Base-by-base conservation (phyloP, 768 basidiomycete species). In the Albatrellus ellisii region DNA sequence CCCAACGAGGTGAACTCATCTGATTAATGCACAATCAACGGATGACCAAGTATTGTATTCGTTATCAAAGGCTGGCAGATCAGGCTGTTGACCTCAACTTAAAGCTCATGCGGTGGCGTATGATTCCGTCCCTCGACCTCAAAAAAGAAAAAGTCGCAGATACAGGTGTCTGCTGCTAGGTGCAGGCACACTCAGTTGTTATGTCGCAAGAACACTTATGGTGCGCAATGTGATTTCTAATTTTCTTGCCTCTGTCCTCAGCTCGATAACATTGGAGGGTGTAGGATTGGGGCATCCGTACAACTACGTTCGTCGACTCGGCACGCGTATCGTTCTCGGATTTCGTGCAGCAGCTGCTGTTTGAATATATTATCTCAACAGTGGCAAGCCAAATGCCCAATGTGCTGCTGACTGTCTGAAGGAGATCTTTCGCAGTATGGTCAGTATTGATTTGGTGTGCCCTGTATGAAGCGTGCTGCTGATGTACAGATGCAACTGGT, bases 61-160 rank as follows among this genome's bases (percentile, higher is more conserved):
- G n/a, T n/a, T n/a, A n/a, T n/a, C n/a, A 6, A 47, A 90, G 90
- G 51, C 72, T 98, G 4, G 92, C 94, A 0, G 79, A 87, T 48
- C 94, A 99, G 60, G 94, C 94, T 0, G 90, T 97, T 14, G 91
- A 97, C 61, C 66, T 99, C 28, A 99, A 98, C 56, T 67, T 98
- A 37, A 97, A 97, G 56, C 70, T 99, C 31, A 98, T 99, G 94
- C 75, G 89, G 17, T 98, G 94, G 94, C 73, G 94, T 15, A 90
- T 98, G 49, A 66, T 98, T 15, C 94, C 95, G 11, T 63, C 72
- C 1, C 75, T 99, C 38, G 74, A 98, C 49, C 70, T 98, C n/a
- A n/a, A n/a, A n/a, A n/a, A n/a, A 10, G 92, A 94, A 41, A 87
- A 79, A 61, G 73, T 99, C 17, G 77, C 87, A 1, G 55, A 59